These are phyloP conservation scores for Stachybotrys chartarum DNA, from an alignment of 2,329 filamentous ascomycete species.

Conservation along the genomic window DNA sequence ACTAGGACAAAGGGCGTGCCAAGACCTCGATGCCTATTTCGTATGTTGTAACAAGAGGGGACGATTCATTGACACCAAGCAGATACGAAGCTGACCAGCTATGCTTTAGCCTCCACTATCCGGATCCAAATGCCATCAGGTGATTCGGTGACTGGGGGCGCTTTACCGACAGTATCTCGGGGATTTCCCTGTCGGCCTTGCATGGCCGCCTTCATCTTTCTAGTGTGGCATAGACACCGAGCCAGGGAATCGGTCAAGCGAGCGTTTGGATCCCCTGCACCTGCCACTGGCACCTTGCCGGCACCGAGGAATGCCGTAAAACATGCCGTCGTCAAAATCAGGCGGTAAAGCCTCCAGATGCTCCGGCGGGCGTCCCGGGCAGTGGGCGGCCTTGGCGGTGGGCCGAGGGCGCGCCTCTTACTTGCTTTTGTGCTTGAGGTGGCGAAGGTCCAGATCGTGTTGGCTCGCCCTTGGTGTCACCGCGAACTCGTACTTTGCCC, in stretches of 20 bases:
- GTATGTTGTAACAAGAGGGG: background rate
- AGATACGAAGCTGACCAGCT: background rate
- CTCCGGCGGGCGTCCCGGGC: background rate
- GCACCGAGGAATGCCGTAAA: no score
- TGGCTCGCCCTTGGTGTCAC: background rate
- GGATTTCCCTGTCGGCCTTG: background rate
- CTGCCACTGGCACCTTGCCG: background rate
- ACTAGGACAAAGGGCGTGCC: background rate
- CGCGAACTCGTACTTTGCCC: no score
- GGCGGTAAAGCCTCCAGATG: background rate
- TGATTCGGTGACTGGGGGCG: background rate
- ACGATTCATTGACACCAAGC: background rate
- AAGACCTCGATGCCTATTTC: background rate
- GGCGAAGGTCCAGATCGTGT: background rate
- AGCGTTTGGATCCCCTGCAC: background rate
- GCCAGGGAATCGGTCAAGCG: background rate
- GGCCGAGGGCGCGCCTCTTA: background rate
- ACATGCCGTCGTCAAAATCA: background rate
- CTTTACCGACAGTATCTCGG: background rate
- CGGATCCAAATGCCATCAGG: background rate
- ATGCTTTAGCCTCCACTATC: background rate
- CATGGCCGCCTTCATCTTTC: background rate
- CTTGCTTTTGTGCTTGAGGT: background rate
- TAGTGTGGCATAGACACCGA: background rate
- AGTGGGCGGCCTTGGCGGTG: background rate